These are phyloP conservation scores for Pythium oligandrum DNA, from an alignment of 352 stramenopile species.

Conservation along the genomic window DNA sequence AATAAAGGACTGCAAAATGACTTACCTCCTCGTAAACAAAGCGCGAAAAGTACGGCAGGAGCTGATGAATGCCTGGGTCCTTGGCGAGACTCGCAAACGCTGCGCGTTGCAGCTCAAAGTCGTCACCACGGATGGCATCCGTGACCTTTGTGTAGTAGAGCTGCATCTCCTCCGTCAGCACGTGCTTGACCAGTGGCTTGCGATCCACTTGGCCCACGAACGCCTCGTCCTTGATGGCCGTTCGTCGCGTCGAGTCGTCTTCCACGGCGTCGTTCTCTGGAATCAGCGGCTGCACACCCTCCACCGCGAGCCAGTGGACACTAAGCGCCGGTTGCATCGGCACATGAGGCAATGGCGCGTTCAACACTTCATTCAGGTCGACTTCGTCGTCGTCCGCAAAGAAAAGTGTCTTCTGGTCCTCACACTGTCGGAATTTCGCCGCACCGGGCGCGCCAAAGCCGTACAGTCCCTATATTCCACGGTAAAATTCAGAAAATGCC, in stretches of 20 bases:
- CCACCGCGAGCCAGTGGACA: slow-evolving; percentile 80
- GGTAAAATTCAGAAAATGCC: neutral
- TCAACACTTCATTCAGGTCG: slow-evolving; percentile 61
- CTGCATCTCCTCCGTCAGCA: slow-evolving; percentile 87
- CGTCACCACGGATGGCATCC: slow-evolving; percentile 71
- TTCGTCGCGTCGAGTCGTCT: slow-evolving; percentile 60
- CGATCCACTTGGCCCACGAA: slow-evolving; percentile 65
- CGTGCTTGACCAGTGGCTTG: slow-evolving; percentile 81
- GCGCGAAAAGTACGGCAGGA: slow-evolving; percentile 86
- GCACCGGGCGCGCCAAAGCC: slow-evolving; percentile 54
- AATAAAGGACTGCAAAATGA: too few relatives aligned
- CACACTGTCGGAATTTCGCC: slow-evolving; percentile 53
- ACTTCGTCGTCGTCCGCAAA: slow-evolving; percentile 76
- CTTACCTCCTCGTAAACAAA: slow-evolving; percentile 83
- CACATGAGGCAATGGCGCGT: slow-evolving; percentile 66
- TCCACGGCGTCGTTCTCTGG: slow-evolving; percentile 80
- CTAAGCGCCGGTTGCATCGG: slow-evolving; percentile 68
- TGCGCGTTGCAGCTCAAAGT: slow-evolving; percentile 67
- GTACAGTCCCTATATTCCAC: slow-evolving; percentile 48
- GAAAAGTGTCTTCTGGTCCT: slow-evolving; percentile 55
- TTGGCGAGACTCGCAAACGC: slow-evolving; percentile 72
- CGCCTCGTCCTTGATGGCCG: slow-evolving; percentile 72
- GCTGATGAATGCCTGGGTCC: slow-evolving; percentile 86
- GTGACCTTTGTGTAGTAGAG: slow-evolving; percentile 88
- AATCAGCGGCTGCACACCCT: slow-evolving; percentile 78